Evolutionary conservation across 2,329 filamentous ascomycete species (phyloP).

Genomic region (Arthrobotrys iridis): DNA sequence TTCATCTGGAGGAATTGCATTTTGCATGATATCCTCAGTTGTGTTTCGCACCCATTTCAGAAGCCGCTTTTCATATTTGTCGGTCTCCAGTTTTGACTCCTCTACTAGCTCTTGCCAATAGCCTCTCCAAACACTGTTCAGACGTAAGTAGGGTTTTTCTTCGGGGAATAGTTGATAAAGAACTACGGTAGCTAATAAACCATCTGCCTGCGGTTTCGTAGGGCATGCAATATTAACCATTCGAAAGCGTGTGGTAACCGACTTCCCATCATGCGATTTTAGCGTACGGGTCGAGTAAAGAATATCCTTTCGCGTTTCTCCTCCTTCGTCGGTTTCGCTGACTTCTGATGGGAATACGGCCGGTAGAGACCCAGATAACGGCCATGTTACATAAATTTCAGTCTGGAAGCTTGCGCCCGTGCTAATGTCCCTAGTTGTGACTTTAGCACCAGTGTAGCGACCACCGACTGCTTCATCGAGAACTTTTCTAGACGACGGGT

Average conservation of each 20-base stretch:
- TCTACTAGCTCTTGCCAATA: conserved; percentile 82
- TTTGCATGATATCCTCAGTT: conserved; percentile 29
- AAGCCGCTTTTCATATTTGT: conserved; percentile 52
- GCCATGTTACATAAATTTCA: conserved; percentile 48
- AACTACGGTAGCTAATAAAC: conserved; percentile 81
- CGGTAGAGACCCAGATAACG: conserved; percentile 22
- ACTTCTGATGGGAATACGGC: conserved; percentile 29
- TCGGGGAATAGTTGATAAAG: conserved; percentile 89
- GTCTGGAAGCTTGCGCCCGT: conserved; percentile 19
- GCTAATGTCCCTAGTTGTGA: conserved; percentile 40
- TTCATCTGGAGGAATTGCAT: conserved; percentile 4
- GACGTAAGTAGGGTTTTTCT: conserved; percentile 80
- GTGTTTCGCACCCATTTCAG: conserved; percentile 55
- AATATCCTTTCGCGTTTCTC: conserved; percentile 20
- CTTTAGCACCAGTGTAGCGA: conserved; percentile 34
- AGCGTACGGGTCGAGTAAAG: conserved; percentile 28
- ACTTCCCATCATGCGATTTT: conserved; percentile 31
- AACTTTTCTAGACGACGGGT: conserved; percentile 54
- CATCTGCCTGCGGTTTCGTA: conserved; percentile 80
- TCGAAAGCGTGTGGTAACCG: conserved; percentile 39
- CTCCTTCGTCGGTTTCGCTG: conserved; percentile 25
- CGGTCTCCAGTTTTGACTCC: conserved; percentile 69
- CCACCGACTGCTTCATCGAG: conserved; percentile 57
- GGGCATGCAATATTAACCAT: conserved; percentile 50
- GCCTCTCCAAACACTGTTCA: conserved; percentile 84